Percentiles rank a stretch among this genome's conserved stretches.
phyloP scores from a whole-genome alignment of 495 filamentous ascomycete genomes.

The Neurospora pannonica region DNA sequence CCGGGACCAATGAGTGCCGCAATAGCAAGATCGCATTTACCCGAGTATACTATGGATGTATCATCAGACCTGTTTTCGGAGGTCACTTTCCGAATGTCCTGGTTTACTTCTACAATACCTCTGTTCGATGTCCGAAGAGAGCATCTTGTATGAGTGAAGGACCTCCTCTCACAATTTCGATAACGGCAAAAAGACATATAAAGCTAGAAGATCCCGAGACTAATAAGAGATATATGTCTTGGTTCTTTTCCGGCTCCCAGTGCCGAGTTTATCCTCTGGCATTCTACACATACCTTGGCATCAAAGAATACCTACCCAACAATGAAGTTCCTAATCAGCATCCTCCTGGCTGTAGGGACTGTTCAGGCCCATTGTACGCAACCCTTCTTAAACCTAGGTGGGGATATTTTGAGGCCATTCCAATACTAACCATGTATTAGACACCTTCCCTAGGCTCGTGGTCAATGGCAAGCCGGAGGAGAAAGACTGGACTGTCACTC shows the following conservation, averaged over 20 bases:
- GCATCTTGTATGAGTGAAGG: background rate
- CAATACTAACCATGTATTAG: constrained; percentile 8
- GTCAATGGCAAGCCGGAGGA: constrained; percentile 30
- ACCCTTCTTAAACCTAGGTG: background rate
- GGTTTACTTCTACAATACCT: background rate
- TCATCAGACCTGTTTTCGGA: background rate
- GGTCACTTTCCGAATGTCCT: background rate
- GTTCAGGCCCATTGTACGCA: constrained; percentile 27
- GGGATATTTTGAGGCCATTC: background rate
- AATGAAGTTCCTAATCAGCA: constrained; percentile 17
- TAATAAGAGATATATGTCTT: background rate
- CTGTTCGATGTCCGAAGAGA: background rate
- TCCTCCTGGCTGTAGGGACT: constrained; percentile 19
- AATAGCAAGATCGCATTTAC: background rate
- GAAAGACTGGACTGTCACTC: constrained; percentile 33
- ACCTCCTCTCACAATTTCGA: no score
- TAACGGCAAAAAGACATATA: background rate
- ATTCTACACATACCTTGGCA: background rate
- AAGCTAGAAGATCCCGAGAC: background rate
- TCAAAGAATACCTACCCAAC: background rate
- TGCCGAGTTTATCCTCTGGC: background rate
- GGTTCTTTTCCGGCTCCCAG: background rate
- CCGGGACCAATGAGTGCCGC: background rate
- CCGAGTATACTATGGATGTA: background rate
- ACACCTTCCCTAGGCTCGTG: constrained; percentile 31